Evolutionary conservation across 768 basidiomycete species (phyloP).

Genomic region (Paxillus involutus): DNA sequence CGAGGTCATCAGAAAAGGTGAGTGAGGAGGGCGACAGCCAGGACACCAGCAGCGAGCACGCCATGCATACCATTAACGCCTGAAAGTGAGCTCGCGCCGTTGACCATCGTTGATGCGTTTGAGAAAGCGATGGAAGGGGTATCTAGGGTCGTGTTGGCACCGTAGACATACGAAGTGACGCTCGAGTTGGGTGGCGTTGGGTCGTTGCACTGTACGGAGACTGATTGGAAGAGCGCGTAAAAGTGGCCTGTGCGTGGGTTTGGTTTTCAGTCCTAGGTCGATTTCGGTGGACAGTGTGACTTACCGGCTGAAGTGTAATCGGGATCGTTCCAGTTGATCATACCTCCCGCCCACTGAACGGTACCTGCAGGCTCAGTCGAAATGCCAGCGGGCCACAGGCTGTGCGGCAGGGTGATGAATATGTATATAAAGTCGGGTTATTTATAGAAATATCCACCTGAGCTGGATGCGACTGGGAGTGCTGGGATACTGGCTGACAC

Average conservation of each 20-base stretch:
- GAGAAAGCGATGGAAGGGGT: constrained; percentile 57
- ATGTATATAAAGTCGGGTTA: not conserved
- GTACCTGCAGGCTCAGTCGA: constrained; percentile 60
- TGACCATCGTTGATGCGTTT: constrained; percentile 56
- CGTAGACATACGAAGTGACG: constrained; percentile 66
- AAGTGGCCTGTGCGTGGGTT: constrained; percentile 54
- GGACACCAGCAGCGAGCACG: constrained; percentile 10
- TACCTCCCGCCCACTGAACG: constrained; percentile 76
- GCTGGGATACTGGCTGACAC: constrained; percentile 64
- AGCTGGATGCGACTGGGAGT: constrained; percentile 83
- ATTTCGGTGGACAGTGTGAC: not conserved
- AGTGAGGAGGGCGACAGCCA: constrained; percentile 14
- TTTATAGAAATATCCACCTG: constrained; percentile 44
- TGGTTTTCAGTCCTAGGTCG: not conserved
- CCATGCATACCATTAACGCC: constrained; percentile 9
- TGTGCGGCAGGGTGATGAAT: constrained; percentile 13
- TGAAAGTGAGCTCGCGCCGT: constrained; percentile 30
- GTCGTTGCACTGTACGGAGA: constrained; percentile 65
- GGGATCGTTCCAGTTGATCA: constrained; percentile 80
- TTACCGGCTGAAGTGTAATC: constrained; percentile 69
- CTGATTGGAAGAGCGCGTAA: constrained; percentile 60
- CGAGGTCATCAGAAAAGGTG: constrained; percentile 17
- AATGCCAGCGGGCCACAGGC: constrained; percentile 85
- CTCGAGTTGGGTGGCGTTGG: constrained; percentile 40
- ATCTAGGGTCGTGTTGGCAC: constrained; percentile 48